Evolutionary conservation across 2,329 filamentous ascomycete species (phyloP).

Genomic region (Tympanopsis confertula): DNA sequence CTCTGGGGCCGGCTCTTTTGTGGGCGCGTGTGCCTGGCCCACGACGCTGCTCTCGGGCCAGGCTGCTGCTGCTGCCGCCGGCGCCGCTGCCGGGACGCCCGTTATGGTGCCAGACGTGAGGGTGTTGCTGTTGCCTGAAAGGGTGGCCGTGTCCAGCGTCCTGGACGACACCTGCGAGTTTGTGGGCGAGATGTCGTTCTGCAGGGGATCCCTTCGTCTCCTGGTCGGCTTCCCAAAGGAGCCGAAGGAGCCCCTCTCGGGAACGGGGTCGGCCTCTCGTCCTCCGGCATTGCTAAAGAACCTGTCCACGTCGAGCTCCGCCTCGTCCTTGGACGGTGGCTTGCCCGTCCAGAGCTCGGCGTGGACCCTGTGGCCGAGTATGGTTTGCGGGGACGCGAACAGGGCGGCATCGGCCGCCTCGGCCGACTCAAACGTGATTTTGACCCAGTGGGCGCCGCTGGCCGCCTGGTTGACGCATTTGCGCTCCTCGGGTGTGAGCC

Average conservation of each 20-base stretch:
- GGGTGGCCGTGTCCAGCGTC: slow-evolving; percentile 44
- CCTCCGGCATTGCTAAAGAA: slow-evolving; percentile 11
- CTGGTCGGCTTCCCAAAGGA: neutral
- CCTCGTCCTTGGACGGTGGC: slow-evolving; percentile 50
- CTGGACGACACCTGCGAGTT: slow-evolving; percentile 38
- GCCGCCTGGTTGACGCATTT: slow-evolving; percentile 70
- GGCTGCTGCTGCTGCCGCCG: slow-evolving; percentile 10
- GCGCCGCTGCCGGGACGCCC: slow-evolving; percentile 10
- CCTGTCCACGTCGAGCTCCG: slow-evolving; percentile 37
- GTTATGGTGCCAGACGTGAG: slow-evolving; percentile 33
- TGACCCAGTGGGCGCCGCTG: slow-evolving; percentile 85
- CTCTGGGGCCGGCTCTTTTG: too few species aligned
- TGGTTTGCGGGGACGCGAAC: slow-evolving; percentile 59
- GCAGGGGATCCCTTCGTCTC: slow-evolving; percentile 11
- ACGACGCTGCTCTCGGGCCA: neutral
- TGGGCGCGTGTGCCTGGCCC: neutral
- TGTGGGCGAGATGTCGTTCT: slow-evolving; percentile 13
- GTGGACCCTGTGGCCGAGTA: slow-evolving; percentile 59
- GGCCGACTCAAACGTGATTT: slow-evolving; percentile 67
- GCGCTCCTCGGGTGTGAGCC: slow-evolving; percentile 62
- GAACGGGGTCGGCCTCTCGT: slow-evolving; percentile 20
- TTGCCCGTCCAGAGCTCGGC: slow-evolving; percentile 60
- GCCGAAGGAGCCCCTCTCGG: slow-evolving; percentile 27
- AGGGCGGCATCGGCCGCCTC: slow-evolving; percentile 60
- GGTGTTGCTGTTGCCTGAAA: slow-evolving; percentile 27